phyloP scores from a whole-genome alignment of 2,329 filamentous ascomycete species.

The Stagonosporopsis cucurbitacearum region DNA sequence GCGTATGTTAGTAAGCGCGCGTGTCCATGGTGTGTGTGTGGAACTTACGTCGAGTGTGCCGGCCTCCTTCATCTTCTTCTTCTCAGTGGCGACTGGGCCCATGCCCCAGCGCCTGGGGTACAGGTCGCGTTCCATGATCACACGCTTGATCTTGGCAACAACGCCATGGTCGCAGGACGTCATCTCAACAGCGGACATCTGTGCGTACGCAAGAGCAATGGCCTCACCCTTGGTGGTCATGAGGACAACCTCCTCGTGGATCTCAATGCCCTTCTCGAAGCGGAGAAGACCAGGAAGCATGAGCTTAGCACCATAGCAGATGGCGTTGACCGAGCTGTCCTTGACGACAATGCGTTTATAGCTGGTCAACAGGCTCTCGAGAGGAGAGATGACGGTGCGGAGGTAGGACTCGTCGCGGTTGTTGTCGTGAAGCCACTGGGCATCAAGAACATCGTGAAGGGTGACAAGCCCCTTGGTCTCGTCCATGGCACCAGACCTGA shows the following conservation, averaged over 20 bases:
- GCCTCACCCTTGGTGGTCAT: conserved; percentile 99
- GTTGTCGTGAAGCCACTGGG: conserved; percentile 96
- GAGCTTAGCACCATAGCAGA: conserved; percentile 98
- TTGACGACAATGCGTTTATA: conserved; percentile 99
- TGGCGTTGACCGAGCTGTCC: conserved; percentile 93
- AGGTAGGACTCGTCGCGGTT: conserved; percentile 93
- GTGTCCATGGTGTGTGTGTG: not conserved
- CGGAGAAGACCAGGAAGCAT: conserved; percentile 96
- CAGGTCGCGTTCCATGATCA: conserved; percentile 98
- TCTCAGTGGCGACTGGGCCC: conserved; percentile 89
- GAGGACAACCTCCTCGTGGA: conserved; percentile 93
- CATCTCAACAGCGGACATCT: conserved; percentile 98
- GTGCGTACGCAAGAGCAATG: conserved; percentile 92
- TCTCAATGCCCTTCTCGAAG: conserved; percentile 90
- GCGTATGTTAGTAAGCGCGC: conserved; percentile 41
- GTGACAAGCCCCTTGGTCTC: conserved; percentile 90
- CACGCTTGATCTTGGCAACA: conserved; percentile 98
- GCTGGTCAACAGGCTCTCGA: conserved; percentile 87
- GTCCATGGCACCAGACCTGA: conserved; percentile 92
- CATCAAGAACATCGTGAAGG: conserved; percentile 92
- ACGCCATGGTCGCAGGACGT: conserved; percentile 97
- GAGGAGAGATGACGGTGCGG: conserved; percentile 85
- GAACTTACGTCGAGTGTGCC: conserved; percentile 84
- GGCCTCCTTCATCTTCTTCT: conserved; percentile 99
- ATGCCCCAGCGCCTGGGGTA: conserved; percentile 97